phyloP scores from a whole-genome alignment of 2,329 filamentous ascomycete genomes.

The Diaporthe vaccinii region DNA sequence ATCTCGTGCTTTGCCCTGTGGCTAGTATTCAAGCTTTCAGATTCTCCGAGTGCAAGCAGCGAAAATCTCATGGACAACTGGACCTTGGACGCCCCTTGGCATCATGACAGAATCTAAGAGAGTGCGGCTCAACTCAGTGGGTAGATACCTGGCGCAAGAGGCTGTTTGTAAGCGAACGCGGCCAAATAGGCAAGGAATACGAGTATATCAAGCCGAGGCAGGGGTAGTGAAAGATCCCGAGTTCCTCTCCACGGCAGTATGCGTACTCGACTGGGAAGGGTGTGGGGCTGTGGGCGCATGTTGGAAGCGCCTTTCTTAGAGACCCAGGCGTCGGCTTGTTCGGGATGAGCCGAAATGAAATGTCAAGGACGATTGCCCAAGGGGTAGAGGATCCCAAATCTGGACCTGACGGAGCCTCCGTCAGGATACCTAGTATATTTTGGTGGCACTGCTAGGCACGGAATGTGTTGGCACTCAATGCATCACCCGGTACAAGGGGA shows the following conservation, averaged over 20 bases:
- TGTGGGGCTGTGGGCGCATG: constrained; percentile 8
- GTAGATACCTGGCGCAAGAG: background rate
- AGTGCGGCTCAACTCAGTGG: background rate
- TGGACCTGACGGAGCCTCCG: background rate
- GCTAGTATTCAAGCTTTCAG: background rate
- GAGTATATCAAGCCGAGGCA: background rate
- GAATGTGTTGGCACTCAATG: background rate
- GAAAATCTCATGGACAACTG: background rate
- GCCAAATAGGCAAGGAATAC: background rate
- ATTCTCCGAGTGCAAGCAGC: no score
- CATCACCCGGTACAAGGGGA: background rate
- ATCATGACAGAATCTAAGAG: background rate
- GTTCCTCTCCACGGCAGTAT: background rate
- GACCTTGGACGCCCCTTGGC: background rate
- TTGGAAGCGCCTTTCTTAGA: no score
- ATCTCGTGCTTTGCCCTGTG: no score
- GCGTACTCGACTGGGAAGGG: constrained; percentile 5
- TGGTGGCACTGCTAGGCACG: background rate
- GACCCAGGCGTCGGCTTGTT: no score
- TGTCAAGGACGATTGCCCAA: background rate
- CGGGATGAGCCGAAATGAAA: background rate
- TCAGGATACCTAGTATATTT: background rate
- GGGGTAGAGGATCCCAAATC: background rate
- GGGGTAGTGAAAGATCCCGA: no score
- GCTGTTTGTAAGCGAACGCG: no score